A percentile compares a stretch with the other conserved stretches of the same genome.
These are phyloP conservation scores for Boletus subcaerulescens DNA, from an alignment of 768 basidiomycete genomes.

Conservation along the genomic window DNA sequence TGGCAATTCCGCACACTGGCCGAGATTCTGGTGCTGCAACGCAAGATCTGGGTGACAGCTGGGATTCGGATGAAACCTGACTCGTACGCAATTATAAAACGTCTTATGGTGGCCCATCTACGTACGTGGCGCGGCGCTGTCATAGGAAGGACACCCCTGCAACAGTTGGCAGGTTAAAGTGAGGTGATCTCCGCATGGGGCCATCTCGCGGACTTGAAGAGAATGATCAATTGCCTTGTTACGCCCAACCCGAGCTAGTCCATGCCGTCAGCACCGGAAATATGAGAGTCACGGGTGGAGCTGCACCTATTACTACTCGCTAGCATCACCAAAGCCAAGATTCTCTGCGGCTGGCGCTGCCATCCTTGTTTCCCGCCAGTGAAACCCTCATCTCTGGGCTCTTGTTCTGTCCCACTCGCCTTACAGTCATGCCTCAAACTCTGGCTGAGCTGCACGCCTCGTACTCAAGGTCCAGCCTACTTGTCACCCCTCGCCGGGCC, in stretches of 20 bases:
- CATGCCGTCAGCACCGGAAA: slow-evolving; percentile 4
- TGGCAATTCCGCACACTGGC: neutral
- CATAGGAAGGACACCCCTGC: neutral
- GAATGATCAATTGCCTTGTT: no score
- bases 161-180: neutral
- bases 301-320: neutral
- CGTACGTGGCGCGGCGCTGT: no score
- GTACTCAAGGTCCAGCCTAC: slow-evolving; percentile 11
- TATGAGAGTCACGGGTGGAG: neutral
- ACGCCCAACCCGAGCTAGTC: no score
- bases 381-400: no score
- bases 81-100: no score
- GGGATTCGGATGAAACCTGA: no score
- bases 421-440: slow-evolving; percentile 15
- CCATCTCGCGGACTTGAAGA: neutral
- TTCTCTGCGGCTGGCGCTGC: neutral
- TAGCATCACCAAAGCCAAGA: neutral
- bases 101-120: neutral
- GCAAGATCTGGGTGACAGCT: no score
- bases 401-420: neutral
- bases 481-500: slow-evolving; percentile 2
- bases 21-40: no score
- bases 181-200: neutral
- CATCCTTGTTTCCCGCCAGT: no score
- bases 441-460: neutral